These are phyloP conservation scores for Lactifluus subvellereus DNA, from an alignment of 768 basidiomycete species.

Conservation along the genomic window DNA sequence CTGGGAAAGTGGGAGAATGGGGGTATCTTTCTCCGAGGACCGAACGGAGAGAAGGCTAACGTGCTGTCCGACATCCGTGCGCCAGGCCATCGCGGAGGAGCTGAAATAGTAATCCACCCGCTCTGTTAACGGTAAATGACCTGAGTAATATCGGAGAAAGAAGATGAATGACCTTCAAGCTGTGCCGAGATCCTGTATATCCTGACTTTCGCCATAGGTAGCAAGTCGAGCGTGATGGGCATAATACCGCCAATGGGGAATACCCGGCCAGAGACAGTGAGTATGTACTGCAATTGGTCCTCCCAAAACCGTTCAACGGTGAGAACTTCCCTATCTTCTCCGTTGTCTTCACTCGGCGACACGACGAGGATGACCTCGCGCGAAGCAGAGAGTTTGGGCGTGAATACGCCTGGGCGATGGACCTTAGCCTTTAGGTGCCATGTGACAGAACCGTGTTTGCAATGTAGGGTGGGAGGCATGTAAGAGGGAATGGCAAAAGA, in stretches of 20 bases:
- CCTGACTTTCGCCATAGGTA: slow-evolving; percentile 80
- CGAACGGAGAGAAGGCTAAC: slow-evolving; percentile 1
- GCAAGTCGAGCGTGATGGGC: slow-evolving; percentile 71
- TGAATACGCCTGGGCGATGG: slow-evolving; percentile 78
- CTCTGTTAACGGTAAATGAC: slow-evolving; percentile 42
- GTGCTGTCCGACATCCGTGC: slow-evolving; percentile 52
- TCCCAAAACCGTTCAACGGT: slow-evolving; percentile 91
- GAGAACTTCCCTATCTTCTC: slow-evolving; percentile 74
- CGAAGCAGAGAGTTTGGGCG: slow-evolving; percentile 56
- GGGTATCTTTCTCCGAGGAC: slow-evolving; percentile 27
- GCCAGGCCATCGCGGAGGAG: slow-evolving; percentile 55
- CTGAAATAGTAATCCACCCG: slow-evolving; percentile 84
- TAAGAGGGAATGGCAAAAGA: slow-evolving; percentile 79
- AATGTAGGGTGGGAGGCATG: slow-evolving; percentile 70
- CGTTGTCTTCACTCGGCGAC: slow-evolving; percentile 74
- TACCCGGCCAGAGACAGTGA: slow-evolving; percentile 66
- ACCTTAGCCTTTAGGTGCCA: slow-evolving; percentile 82
- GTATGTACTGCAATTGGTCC: slow-evolving; percentile 73
- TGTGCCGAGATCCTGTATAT: slow-evolving; percentile 64
- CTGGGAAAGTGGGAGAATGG: slow-evolving; percentile 60
- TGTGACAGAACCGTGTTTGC: slow-evolving; percentile 66
- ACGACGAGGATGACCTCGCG: slow-evolving; percentile 73
- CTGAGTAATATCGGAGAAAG: not conserved
- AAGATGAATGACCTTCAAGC: slow-evolving; percentile 64
- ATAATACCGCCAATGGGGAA: slow-evolving; percentile 82